A percentile compares a stretch with the other conserved stretches of the same genome.
These are phyloP conservation scores for Pseudohalonectria lignicola DNA, from an alignment of 2,329 filamentous ascomycete species.

Conservation along the genomic window DNA sequence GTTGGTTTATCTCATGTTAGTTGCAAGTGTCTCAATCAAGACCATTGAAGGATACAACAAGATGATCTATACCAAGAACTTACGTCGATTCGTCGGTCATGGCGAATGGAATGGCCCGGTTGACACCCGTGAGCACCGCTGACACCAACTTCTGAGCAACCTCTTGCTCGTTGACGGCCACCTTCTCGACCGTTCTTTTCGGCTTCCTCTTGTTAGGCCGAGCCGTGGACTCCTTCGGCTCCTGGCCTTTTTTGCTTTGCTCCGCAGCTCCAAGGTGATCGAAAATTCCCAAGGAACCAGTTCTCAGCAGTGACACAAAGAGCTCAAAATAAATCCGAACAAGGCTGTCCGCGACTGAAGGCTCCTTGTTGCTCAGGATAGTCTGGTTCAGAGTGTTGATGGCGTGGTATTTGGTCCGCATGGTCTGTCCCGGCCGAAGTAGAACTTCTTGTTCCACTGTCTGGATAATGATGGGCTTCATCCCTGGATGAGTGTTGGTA, in stretches of 20 bases:
- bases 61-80: too few species aligned
- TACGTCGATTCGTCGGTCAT: conserved; percentile 67
- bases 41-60: too few species aligned
- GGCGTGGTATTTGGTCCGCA: conserved; percentile 88
- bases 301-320: conserved; percentile 74
- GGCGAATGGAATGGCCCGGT: conserved; percentile 89
- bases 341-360: conserved; percentile 67
- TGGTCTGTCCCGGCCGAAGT: conserved; percentile 75
- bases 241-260: conserved; percentile 12
- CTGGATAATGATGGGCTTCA: conserved; percentile 82
- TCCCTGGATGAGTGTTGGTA: conserved; percentile 77
- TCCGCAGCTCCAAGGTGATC: conserved; percentile 23
- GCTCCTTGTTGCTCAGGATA: conserved; percentile 76
- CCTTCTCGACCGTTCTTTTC: conserved; percentile 20
- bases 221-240: conserved; percentile 12
- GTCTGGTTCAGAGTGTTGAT: conserved; percentile 97
- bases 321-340: conserved; percentile 87
- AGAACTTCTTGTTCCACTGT: conserved; percentile 81
- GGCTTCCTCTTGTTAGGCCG: conserved; percentile 10
- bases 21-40: too few species aligned
- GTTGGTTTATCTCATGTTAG: conserved; percentile 5
- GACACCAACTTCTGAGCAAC: conserved; percentile 86
- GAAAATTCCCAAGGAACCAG: conserved; percentile 27
- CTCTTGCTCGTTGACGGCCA: conserved; percentile 44
- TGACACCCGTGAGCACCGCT: conserved; percentile 84